Evolutionary conservation across 805 yeast genomes (phyloP).

Genomic region (Candida ulmi): DNA sequence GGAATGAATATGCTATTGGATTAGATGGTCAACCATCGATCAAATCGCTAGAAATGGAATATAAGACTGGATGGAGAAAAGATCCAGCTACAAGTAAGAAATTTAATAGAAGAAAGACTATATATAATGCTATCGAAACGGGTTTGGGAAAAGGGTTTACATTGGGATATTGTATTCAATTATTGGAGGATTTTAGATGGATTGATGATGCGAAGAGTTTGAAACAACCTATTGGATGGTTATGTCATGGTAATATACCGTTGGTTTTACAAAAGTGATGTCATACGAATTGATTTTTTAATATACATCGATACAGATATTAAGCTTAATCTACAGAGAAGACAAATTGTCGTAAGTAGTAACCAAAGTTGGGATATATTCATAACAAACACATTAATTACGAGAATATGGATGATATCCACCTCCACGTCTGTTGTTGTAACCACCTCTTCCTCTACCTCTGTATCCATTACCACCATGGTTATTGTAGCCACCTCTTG

Average conservation of each 20-base stretch:
- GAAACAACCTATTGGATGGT: slow-evolving; percentile 42
- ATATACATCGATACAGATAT: too few species aligned
- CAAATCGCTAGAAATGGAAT: slow-evolving; percentile 40
- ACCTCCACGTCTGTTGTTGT: slow-evolving; percentile 22
- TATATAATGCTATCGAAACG: slow-evolving; percentile 49
- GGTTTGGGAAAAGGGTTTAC: slow-evolving; percentile 41
- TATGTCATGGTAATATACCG: slow-evolving; percentile 36
- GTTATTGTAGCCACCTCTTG: slow-evolving; percentile 34
- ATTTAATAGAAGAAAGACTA: slow-evolving; percentile 45
- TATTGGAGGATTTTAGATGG: slow-evolving; percentile 40
- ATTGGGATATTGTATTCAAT: slow-evolving; percentile 36
- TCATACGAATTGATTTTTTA: too few species aligned
- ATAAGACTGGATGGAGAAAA: slow-evolving; percentile 50
- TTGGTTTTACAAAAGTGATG: too few species aligned
- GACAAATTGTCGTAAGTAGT: too few species aligned
- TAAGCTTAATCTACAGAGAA: too few species aligned
- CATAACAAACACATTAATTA: too few species aligned
- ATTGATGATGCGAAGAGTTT: slow-evolving; percentile 34
- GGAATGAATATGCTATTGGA: slow-evolving; percentile 54
- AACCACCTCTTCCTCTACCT: slow-evolving; percentile 16
- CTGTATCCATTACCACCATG: slow-evolving; percentile 17
- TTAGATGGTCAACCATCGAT: slow-evolving; percentile 47
- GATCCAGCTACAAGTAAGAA: slow-evolving; percentile 49
- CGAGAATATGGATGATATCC: slow-evolving; percentile 39
- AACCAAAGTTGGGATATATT: too few species aligned